Conservation (phyloP, 73 alveolate species). For the Paramecium tetraurelia region DNA sequence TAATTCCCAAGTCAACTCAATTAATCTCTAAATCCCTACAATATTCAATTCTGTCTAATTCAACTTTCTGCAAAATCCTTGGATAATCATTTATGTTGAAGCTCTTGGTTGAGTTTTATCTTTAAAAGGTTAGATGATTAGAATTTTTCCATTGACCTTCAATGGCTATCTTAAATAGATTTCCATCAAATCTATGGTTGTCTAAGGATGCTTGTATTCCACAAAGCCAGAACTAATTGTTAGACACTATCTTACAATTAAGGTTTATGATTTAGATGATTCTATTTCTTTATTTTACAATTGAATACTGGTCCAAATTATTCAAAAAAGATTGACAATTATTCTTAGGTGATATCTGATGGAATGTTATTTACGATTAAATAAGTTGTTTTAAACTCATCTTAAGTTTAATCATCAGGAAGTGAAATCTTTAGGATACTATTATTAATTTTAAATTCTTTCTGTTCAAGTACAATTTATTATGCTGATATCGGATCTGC, state of each 20-base stretch:
- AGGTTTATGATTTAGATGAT: not conserved
- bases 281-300: not conserved
- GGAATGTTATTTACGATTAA: not conserved
- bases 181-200: not conserved
- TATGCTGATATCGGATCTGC: not conserved
- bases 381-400: not conserved
- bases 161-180: not conserved
- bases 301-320: not conserved
- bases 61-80: not conserved
- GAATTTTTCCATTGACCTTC: not conserved
- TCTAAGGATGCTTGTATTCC: not conserved
- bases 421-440: not conserved
- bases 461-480: not conserved
- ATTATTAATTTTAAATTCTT: not conserved
- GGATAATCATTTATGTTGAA: not conserved
- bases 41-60: not conserved
- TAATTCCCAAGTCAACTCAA: not conserved
- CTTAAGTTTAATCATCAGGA: not conserved
- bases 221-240: not conserved
- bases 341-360: not conserved
- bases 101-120: not conserved
- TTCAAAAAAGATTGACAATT: not conserved
- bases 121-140: not conserved
- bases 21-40: not conserved
- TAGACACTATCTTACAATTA: not conserved